These are phyloP conservation scores for Eucalyptus guilfoylei DNA, from an alignment of 345 rosid species.

Conservation along the genomic window DNA sequence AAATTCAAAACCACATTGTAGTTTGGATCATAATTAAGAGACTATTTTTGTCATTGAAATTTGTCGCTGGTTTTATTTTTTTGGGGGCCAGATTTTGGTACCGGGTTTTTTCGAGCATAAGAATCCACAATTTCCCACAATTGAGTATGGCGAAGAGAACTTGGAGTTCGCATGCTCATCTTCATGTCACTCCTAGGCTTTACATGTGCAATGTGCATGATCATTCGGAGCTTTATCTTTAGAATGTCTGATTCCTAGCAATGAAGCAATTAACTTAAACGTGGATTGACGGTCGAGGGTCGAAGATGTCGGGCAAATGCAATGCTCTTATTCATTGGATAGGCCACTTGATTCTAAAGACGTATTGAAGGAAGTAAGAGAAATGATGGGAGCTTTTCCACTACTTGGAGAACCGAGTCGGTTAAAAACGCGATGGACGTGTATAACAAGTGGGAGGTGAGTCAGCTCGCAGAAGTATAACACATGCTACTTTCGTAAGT, in stretches of 20 bases:
- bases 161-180: neutral
- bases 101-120: neutral
- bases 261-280: neutral
- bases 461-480: neutral
- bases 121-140: neutral
- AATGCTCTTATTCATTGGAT: neutral
- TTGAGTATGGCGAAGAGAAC: neutral
- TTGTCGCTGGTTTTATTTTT: neutral
- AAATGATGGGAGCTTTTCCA: neutral
- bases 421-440: neutral
- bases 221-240: neutral
- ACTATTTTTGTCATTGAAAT: neutral
- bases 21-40: neutral
- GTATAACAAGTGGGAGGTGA: neutral
- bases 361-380: neutral
- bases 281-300: too few species aligned
- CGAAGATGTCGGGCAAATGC: neutral
- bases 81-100: neutral
- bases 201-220: neutral
- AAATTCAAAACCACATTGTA: too few species aligned
- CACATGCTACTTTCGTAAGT: neutral
- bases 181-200: neutral
- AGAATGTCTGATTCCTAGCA: neutral
- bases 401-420: neutral
- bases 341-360: neutral